Base-by-base conservation (phyloP, 108 stramenopile species). In the Cyclotella cryptica region DNA sequence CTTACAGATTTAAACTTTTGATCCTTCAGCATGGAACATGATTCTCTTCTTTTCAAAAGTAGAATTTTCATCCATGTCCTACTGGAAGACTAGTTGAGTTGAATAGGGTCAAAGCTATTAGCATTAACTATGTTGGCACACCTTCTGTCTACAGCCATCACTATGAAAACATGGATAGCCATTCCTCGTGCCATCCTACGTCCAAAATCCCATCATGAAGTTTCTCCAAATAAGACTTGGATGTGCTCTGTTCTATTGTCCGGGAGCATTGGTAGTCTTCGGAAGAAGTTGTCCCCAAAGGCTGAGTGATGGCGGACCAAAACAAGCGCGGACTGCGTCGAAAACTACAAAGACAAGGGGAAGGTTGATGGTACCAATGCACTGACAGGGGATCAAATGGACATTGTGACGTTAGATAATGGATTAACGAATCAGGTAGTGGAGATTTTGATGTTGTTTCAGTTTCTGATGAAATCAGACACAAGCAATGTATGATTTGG, bases 251-350 rank as follows among this genome's bases (percentile, higher is more conserved):
- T 54, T 63, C 21, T 80, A 80, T 55, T 72, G 73, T 69, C 68
- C 79, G 6, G 79, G 79, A 19, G 79, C 79, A 22, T 80, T 72
- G 24, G 72, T 68, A 15, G 47, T 17, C 18, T 80, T 18, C 68
- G 69, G 65, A 66, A 80, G 29, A 53, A 80, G 27, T 24, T 80
- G 13, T 75, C 74, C 42, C 79, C 79, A 10, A 39, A 66, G 30
- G 79, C 74, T 68, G 73, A 80, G 15, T 35, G 67, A 21, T 80
- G 79, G 79, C 72, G 74, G 45, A 72, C 79, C 11, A 72, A 80
- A 59, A 68, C 27, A 10, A 63, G 74, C 68, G 49, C 30, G 27
- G 17, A 55, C 39, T 80, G 79, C 29, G 79, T 75, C 17, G 66
- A 75, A 53, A 70, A 66, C 24, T 35, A 49, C 14, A 28, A 68